Base-by-base conservation (phyloP, 345 rosid species). In the Salix brachista region DNA sequence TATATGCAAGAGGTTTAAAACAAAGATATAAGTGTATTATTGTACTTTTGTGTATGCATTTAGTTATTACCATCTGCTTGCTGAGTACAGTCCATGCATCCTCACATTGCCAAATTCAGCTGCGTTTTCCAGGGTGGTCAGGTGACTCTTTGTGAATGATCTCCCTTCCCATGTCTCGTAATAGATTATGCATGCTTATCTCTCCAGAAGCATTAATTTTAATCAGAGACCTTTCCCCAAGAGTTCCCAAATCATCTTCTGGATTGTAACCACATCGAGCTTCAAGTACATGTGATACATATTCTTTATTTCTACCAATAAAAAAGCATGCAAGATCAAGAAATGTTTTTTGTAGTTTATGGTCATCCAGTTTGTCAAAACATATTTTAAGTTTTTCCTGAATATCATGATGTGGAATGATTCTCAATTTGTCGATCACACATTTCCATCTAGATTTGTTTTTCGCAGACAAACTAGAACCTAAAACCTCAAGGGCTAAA, bases 401-500 rank as follows among this genome's bases (percentile, higher is more conserved):
- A 48, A 48, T 48, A 0, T 4, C 19, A 48, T 0, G 7, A 2
- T 48, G 0, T 48, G 54, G 54, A 48, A 48, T 4, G 4, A 0
- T 48, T 48, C 19, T 14, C 21, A 48, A 48, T 48, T 16, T 48
- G 54, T 48, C 54, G 6, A 70, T 5, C 14, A 18, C 44, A 65
- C 34, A 36, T 54, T 67, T 32, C 78, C 78, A 76, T 37, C n/a
- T 36, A 54, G 68, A 36, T 21, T 21, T n/a, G 18, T 30, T 65
- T 56, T 14, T 50, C 0, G 41, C 56, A 11, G 19, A 39, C 16
- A 76, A 42, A 52, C 37, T 67, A 18, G 72, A 67, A 42, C 78
- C 78, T 37, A 76, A 62, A 39, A 76, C 60, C 42, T 67, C 26
- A 21, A 76, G 54, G 23, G 79, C 74, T n/a, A 76, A 30, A 3